Percentiles rank a stretch among this genome's conserved stretches.
phyloP scores from a whole-genome alignment of 169 alveolate genomes.

The Plasmodium gonderi region DNA sequence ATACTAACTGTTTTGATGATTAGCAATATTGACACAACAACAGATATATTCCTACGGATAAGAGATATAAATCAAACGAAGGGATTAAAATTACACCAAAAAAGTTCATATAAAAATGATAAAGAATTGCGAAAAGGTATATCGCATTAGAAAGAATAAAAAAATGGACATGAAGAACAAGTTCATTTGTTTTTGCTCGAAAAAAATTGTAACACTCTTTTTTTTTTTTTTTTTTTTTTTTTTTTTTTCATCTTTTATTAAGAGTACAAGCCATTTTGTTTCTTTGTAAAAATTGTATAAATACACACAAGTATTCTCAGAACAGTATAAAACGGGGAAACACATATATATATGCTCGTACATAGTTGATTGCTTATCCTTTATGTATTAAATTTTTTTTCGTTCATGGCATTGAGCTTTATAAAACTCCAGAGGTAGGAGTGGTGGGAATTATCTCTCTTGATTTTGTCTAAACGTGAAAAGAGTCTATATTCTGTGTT shows the following conservation, averaged over 20 bases:
- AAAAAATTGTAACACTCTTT: not conserved
- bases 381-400: too few species aligned
- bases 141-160: not conserved
- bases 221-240: constrained; percentile 7
- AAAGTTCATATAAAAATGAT: constrained; percentile 3
- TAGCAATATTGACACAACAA: not conserved
- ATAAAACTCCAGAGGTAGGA: not conserved
- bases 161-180: constrained; percentile 30
- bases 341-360: not conserved
- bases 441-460: not conserved
- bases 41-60: not conserved
- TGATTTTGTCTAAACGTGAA: not conserved
- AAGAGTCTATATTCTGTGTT: too few species aligned
- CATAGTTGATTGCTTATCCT: not conserved
- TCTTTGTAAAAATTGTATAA: not conserved
- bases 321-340: too few species aligned
- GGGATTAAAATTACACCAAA: not conserved
- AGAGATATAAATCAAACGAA: not conserved
- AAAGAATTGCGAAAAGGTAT: constrained; percentile 1
- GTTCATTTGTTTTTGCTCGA: not conserved
- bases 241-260: not conserved
- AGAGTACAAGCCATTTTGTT: not conserved
- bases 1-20: too few species aligned
- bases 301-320: not conserved
- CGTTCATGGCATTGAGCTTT: too few species aligned